Percentiles rank a stretch among this genome's conserved stretches.
Conservation (phyloP, 163 green algal genomes). For the Prototheca cutis region DNA sequence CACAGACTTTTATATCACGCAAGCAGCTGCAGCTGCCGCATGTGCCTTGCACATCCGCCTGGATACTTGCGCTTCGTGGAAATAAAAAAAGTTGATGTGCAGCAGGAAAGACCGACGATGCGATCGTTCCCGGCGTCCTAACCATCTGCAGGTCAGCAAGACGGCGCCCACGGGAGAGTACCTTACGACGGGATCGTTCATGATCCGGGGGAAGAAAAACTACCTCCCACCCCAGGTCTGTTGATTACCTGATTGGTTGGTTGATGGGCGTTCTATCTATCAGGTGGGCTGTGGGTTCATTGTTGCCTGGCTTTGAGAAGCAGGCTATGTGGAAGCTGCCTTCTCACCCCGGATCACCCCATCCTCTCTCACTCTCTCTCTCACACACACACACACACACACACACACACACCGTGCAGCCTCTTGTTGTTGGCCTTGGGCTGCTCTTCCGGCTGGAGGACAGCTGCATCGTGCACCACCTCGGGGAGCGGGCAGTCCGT, state of each 20-base stretch:
- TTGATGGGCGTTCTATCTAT: not conserved
- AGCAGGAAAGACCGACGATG: too few relatives aligned
- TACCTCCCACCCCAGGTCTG: slow-evolving; percentile 79
- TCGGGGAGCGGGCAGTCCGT: slow-evolving; percentile 62
- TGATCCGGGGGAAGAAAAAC: slow-evolving; percentile 90
- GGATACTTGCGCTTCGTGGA: too few relatives aligned
- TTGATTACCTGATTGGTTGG: not conserved
- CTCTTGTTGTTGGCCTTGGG: slow-evolving; percentile 80
- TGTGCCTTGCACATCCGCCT: too few relatives aligned
- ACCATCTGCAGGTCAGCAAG: slow-evolving; percentile 95
- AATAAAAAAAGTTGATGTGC: too few relatives aligned
- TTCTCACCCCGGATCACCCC: too few relatives aligned
- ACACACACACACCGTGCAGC: too few relatives aligned
- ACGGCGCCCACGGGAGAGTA: slow-evolving; percentile 84
- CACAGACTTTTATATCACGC: too few relatives aligned
- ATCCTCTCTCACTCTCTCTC: not conserved
- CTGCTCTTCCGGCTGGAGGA: slow-evolving; percentile 83
- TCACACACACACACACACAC: too few relatives aligned
- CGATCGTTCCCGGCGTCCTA: too few relatives aligned
- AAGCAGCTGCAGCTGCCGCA: too few relatives aligned
- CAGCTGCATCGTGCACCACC: slow-evolving; percentile 57
- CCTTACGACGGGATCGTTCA: slow-evolving; percentile 81
- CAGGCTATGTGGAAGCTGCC: too few relatives aligned
- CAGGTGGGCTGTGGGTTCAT: not conserved
- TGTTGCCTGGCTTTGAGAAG: not conserved